A percentile compares a stretch with the other conserved stretches of the same genome.
Conservation (phyloP, 768 basidiomycete species). For the Tulasnella sp. region DNA sequence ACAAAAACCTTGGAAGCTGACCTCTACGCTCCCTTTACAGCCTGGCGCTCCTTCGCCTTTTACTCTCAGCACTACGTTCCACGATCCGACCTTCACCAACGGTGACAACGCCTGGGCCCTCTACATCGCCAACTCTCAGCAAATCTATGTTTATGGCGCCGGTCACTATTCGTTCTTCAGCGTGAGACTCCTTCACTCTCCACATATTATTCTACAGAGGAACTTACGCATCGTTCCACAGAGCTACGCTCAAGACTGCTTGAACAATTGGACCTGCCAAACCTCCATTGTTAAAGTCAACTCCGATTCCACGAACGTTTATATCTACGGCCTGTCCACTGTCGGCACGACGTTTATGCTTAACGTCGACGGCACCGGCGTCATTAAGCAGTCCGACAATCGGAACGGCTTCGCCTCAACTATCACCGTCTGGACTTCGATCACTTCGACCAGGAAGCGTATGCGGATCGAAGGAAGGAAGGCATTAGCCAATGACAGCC, state of each 20-base stretch:
- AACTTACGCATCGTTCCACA: slow-evolving; percentile 40
- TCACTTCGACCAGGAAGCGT: slow-evolving; percentile 13
- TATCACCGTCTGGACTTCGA: slow-evolving; percentile 28
- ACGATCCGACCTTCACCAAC: slow-evolving; percentile 58
- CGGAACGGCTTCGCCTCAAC: slow-evolving; percentile 49
- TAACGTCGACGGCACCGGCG: slow-evolving; percentile 52
- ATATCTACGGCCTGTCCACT: slow-evolving; percentile 63
- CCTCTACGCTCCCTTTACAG: neutral
- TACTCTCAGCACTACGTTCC: slow-evolving; percentile 47
- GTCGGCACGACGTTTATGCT: slow-evolving; percentile 59
- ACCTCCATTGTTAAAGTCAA: slow-evolving; percentile 59
- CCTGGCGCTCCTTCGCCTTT: slow-evolving; percentile 64
- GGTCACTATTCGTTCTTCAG: slow-evolving; percentile 73
- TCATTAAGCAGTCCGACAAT: slow-evolving; percentile 57
- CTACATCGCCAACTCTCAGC: slow-evolving; percentile 53
- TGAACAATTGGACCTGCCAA: slow-evolving; percentile 56
- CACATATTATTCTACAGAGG: neutral
- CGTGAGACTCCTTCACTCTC: slow-evolving; percentile 43
- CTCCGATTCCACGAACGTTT: slow-evolving; percentile 50
- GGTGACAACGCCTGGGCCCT: slow-evolving; percentile 61
- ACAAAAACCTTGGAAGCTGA: neutral
- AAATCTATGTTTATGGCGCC: slow-evolving; percentile 69
- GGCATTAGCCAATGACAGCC: neutral
- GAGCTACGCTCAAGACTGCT: slow-evolving; percentile 59
- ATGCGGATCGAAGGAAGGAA: slow-evolving; percentile 26